Evolutionary conservation across 2,329 filamentous ascomycete genomes (phyloP).

Genomic region (Exophiala xenobiotica): DNA sequence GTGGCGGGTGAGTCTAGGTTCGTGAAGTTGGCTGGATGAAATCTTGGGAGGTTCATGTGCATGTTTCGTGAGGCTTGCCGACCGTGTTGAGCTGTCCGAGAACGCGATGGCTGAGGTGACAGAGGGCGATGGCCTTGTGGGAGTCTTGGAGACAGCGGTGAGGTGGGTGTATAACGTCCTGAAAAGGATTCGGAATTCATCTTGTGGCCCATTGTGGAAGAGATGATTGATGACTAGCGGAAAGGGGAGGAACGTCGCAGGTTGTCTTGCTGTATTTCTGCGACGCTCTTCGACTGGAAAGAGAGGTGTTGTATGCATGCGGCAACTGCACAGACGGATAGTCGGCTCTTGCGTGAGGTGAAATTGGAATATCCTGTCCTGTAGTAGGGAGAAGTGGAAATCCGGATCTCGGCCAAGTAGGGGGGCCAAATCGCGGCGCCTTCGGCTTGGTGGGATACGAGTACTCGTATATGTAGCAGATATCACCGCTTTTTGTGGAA

Average conservation of each 20-base stretch:
- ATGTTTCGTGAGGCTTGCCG: slow-evolving; percentile 40
- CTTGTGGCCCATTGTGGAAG: slow-evolving; percentile 13
- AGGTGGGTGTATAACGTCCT: slow-evolving; percentile 30
- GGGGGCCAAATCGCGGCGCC: neutral
- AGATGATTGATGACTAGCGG: neutral
- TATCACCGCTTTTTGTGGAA: neutral
- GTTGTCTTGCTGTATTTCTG: slow-evolving; percentile 8
- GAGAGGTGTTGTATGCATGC: slow-evolving; percentile 17
- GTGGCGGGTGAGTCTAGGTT: slow-evolving; percentile 33
- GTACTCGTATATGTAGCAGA: neutral
- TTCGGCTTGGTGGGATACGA: neutral
- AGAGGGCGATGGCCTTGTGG: slow-evolving; percentile 23
- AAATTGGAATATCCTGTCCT: neutral
- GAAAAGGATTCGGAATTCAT: slow-evolving; percentile 22
- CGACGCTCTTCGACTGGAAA: slow-evolving; percentile 5
- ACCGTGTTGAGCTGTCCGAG: slow-evolving; percentile 33
- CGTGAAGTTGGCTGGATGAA: slow-evolving; percentile 48
- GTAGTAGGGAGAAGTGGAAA: neutral
- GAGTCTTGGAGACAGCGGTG: slow-evolving; percentile 29
- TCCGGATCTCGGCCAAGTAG: neutral
- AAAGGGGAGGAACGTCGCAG: slow-evolving; percentile 7
- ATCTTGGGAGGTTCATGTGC: slow-evolving; percentile 46
- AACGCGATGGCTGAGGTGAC: slow-evolving; percentile 39
- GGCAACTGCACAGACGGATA: slow-evolving; percentile 19
- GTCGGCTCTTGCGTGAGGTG: no score